Evolutionary conservation across 2,329 filamentous ascomycete species (phyloP).

Genomic region (Nemania serpens): DNA sequence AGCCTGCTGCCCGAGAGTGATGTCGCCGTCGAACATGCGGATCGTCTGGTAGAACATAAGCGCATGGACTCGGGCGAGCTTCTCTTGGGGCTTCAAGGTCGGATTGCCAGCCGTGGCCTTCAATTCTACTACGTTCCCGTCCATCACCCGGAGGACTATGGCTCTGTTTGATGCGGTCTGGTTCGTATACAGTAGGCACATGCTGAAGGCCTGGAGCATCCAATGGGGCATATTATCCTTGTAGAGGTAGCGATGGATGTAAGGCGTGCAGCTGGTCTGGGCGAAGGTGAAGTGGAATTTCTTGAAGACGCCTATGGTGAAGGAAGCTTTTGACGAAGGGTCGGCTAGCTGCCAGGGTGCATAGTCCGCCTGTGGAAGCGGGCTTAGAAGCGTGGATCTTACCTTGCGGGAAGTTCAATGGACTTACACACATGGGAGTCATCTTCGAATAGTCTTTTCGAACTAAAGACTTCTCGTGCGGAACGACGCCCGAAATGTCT

Average conservation of each 20-base stretch:
- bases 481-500: constrained; percentile 2
- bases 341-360: constrained; percentile 44
- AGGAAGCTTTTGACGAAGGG: constrained; percentile 45
- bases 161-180: constrained; percentile 45
- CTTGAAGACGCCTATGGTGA: constrained; percentile 42
- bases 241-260: constrained; percentile 51
- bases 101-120: constrained; percentile 41
- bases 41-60: constrained; percentile 49
- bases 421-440: constrained; percentile 32
- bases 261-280: constrained; percentile 45
- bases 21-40: constrained; percentile 51
- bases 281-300: constrained; percentile 44
- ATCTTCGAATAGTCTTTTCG: constrained; percentile 32
- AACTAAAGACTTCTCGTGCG: constrained; percentile 19
- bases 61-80: constrained; percentile 51
- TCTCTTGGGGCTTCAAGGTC: constrained; percentile 42
- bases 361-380: constrained; percentile 26
- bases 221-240: constrained; percentile 45
- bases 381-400: neutral
- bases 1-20: constrained; percentile 46
- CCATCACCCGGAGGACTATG: constrained; percentile 47
- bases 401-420: neutral
- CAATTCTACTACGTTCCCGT: constrained; percentile 46
- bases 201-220: constrained; percentile 48
- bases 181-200: constrained; percentile 46